Evolutionary conservation across 306 rosid genomes (phyloP).

Genomic region (Lupinus albus): DNA sequence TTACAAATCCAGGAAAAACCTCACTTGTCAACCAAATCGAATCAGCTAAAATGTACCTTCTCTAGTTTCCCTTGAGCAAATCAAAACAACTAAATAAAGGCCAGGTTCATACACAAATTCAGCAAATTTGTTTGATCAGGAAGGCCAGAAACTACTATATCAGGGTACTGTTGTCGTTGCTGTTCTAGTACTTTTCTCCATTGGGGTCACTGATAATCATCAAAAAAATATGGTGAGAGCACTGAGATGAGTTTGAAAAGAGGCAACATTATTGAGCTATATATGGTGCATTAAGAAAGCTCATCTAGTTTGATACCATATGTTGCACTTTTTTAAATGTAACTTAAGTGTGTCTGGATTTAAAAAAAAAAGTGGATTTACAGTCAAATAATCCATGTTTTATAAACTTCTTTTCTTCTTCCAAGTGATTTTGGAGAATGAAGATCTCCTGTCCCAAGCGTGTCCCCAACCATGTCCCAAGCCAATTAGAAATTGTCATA

Average conservation of each 20-base stretch:
- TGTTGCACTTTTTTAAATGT: neutral
- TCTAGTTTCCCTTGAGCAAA: conserved; percentile 39
- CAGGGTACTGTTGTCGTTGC: conserved; percentile 60
- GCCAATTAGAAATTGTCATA: too few relatives aligned
- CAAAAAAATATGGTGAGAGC: too few relatives aligned
- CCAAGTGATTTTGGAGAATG: too few relatives aligned
- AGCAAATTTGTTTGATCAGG: conserved; percentile 65
- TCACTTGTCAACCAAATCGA: conserved; percentile 20
- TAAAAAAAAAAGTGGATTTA: too few relatives aligned
- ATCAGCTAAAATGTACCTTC: conserved; percentile 5
- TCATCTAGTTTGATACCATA: conserved; percentile 2
- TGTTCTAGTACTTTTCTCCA: conserved; percentile 68
- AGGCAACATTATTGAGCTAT: conserved; percentile 20
- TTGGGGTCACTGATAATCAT: conserved; percentile 78
- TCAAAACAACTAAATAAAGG: conserved; percentile 75
- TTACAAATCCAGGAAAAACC: neutral
- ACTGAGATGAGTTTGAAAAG: conserved; percentile 7
- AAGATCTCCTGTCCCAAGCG: too few relatives aligned
- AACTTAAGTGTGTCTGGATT: neutral
- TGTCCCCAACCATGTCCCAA: too few relatives aligned
- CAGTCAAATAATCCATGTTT: neutral
- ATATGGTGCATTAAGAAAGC: conserved; percentile 8
- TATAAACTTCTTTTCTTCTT: too few relatives aligned
- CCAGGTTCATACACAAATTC: conserved; percentile 70
- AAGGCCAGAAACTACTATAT: conserved; percentile 65